Base-by-base conservation (phyloP, 2,329 filamentous ascomycete genomes). In the Alternaria sp. region DNA sequence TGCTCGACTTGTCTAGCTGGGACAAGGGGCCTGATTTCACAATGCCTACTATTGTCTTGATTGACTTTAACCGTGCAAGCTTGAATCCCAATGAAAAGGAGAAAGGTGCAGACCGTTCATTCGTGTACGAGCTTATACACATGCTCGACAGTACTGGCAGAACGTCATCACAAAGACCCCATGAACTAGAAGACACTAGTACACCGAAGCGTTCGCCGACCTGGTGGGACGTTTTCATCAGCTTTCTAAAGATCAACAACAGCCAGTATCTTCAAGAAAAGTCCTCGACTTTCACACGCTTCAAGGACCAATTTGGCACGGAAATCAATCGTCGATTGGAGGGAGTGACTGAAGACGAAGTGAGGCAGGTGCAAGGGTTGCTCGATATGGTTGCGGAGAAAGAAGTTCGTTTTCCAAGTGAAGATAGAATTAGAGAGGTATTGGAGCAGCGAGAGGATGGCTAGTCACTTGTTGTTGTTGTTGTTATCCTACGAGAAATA, bases 51-150 rank as follows among this genome's bases (percentile, higher is more conserved):
- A 1, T 55, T 5, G 43, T 55, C 32, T 20, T 55, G 7, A 55
- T 55, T 26, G 53, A 55, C 3, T 55, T 55, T 11, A 32, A 55
- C 14, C 24, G 53, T 34, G 43, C 43, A 9, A 39, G 9, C 24
- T 20, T 30, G 1, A 7, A 30, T n/a, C 24, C 43, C 0, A 26
- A 7, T 22, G 24, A 48, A 5, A 28, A 7, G 26, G 11, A 38
- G 26, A n/a, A 26, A 34, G 43, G 30, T 1, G 18, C n/a, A 8
- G 42, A 55, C 18, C 43, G 43, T 34, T 30, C 52, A 4, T 55
- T 11, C 1, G n/a, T 39, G 2, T 55, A 41, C 12, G 52, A 48
- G n/a, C 24, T 55, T 14, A 20, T 48, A 36, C 20, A 32, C 11
- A 39, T 28, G n/a, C 44, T 48, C 18, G 44, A 48, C 4, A 22